Base-by-base conservation (phyloP, 192 early-diverging fungal genomes). In the Umbelopsis ramanniana region DNA sequence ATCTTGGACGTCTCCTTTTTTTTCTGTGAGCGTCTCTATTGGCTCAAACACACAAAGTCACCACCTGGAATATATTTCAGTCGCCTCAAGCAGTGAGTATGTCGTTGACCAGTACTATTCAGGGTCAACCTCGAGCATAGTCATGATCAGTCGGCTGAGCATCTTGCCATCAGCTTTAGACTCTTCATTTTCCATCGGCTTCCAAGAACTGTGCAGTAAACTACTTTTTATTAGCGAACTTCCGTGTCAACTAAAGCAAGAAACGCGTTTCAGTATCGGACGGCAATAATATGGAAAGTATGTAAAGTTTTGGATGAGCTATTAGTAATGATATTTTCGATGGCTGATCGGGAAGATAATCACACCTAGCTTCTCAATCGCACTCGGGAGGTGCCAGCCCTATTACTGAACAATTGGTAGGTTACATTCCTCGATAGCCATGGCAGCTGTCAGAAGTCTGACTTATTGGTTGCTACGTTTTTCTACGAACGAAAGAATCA, bases 1-100 rank as follows among this genome's bases (percentile, higher is more conserved):
- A 63, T 68, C 77, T 26, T 77, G 76, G 48, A 50, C 79, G 80
- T 72, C 78, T 79, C 70, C 73, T 78, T 29, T 74, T 29, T 69
- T 43, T 71, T 68, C 19, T 67, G 76, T 38, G 71, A 76, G 75
- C 68, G 52, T 53, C 74, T 73, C 68, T 70, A 74, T 75, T 53
- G 52, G 46, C 47, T 50, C 68, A 69, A 52, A 69, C 68, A 69
- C 52, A 50, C 68, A 69, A 50, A 69, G 47, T 53, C 68, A 72
- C 72, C 50, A 21, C 70, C 60, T 46, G 68, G 55, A 70, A 77
- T 45, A 77, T 45, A 72, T 72, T 29, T 52, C 17, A 38, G 57
- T 73, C 43, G 43, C 48, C 9, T 60, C 66, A 26, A 76, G 71
- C 38, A 66, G 72, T 66, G 52, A 76, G 57, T 63, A 63, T 29